Base-by-base conservation (phyloP, 495 filamentous ascomycete genomes). In the Aspergillus cavernicola region DNA sequence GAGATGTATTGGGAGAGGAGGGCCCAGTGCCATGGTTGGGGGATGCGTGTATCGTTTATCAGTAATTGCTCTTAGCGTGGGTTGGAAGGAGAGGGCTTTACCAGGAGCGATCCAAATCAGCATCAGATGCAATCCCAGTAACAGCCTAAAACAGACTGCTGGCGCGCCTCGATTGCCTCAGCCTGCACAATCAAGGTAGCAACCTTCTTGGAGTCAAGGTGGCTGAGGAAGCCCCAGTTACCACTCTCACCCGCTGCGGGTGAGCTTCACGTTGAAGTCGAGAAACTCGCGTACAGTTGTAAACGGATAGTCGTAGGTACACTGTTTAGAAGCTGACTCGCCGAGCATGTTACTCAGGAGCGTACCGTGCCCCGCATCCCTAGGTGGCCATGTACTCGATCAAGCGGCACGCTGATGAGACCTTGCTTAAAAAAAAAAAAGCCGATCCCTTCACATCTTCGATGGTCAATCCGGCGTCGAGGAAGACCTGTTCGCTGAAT, bases 321-420 rank as follows among this genome's bases (percentile, higher is more conserved):
- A 95, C 64, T 88, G 82, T 23, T 76, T 72, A 0, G 91, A 88
- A n/a, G 80, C 73, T 6, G 78, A 61, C 19, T 61, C 55, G 15
- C 90, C 90, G 8, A 96, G 80, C 62, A 95, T 90, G 71, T 93
- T 93, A 66, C 77, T 85, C 26, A 95, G 64, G 29, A 92, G 71
- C 0, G 85, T 89, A 4, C 86, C 82, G 67, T 96, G 90, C 1
- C 89, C 90, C 45, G 85, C 67, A 65, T 95, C 90, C n/a, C 65
- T 96, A 90, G 33, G 89, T 68, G 2, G 87, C 88, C 90, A 95
- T 95, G 72, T 86, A 92, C 44, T 86, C 70, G 31, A 95, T 87
- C 29, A 93, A 70, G n/a, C n/a, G n/a, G n/a, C n/a, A n/a, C n/a
- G n/a, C n/a, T n/a, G n/a, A n/a, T n/a, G n/a, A n/a, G n/a, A n/a